Evolutionary conservation across 208 protist genomes (phyloP), one percentile per base, ranked within the genome.

Genomic region (Angomonas deanei): DNA sequence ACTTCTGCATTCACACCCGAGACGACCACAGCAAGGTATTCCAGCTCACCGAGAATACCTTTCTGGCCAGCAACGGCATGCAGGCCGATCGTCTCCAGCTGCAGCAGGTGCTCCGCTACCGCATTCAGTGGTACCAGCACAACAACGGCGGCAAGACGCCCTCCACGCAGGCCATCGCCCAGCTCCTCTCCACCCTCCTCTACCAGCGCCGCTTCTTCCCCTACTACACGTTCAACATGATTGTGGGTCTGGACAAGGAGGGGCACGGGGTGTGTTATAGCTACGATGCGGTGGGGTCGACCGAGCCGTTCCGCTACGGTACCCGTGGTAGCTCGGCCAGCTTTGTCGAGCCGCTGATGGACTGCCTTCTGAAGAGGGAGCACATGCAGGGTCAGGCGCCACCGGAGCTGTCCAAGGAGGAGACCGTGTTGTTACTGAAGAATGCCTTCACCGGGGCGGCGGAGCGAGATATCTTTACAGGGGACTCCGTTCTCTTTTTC

Each of bases 161-260:
- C 60, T 84, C 74, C 21, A 96, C 89, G 17, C 77, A 79, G 54
- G 92, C 97, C 33, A 90, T 99, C 55, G 86, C 97, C 11, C 97
- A 99, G 82, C 84, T 99, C 55, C 74, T 99, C 27, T 96, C 94
- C n/a, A 99, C 92, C 23, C 96, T 96, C 39, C 86, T 99, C 2
- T 99, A 99, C 72, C 76, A 91, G 50, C 91, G 94, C 31, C 90
- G 98, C 61, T 99, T 99, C 76, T 99, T 99, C 80, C 98, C 98
- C 13, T 99, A 97, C 76, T 99, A 99, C 86, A 97, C 98, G 2
- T 99, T 99, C 81, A 99, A 99, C 82, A 91, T 99, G 66, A 69
- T 99, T 17, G 97, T 86, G 15, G 98, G 98, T 23, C 63, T 99
- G 15, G 88, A 99, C 72, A 86, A 96, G 42, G 64, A 97, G 19